Evolutionary conservation across 768 basidiomycete genomes (phyloP), one percentile per base, ranked within the genome.

Genomic region (Fomitopsis pulvina): DNA sequence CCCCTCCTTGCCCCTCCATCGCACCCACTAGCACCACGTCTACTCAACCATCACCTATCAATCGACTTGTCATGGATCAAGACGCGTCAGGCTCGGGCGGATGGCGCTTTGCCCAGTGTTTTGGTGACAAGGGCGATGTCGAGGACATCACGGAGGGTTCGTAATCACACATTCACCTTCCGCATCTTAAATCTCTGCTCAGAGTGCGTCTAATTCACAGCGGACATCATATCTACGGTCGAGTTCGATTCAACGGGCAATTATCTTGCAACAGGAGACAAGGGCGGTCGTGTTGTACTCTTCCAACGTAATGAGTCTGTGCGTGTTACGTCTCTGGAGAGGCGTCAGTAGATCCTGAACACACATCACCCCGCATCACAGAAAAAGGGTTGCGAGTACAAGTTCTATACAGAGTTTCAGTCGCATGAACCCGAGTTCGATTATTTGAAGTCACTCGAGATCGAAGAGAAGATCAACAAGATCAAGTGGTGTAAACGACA

Each of bases 381-480:
- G 92, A 98, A 99, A 89, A 97, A 96, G 68, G 92, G 93, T 57
- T 99, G 96, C 75, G 96, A 99, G 74, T 99, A 99, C 83, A 98
- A 97, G 70, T 99, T 99, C 71, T 98, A 98, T 69, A 99, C 96
- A 45, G 96, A 99, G 71, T 96, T 98, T 67, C 96, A 99, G 77
- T 94, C 92, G 41, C 96, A 99, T 68, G 96, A 99, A 68, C 96
- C 96, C 48, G 96, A 99, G 68, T 99, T 99, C 68, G 96, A 99
- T 74, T 99, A 99, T 69, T 84, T 99, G 64, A 99, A 99, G 78
- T 96, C 92, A 21, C 77, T 99, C 59, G 96, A 99, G 79, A 99
- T 99, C 70, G 96, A 99, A 72, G 96, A 99, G 80, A 99, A 99
- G 86, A 99, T 99, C 77, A 99, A 99, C 77, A 91, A 96, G 82